Base-by-base conservation (phyloP, 2,329 filamentous ascomycete genomes). In the Microdochium nivale region DNA sequence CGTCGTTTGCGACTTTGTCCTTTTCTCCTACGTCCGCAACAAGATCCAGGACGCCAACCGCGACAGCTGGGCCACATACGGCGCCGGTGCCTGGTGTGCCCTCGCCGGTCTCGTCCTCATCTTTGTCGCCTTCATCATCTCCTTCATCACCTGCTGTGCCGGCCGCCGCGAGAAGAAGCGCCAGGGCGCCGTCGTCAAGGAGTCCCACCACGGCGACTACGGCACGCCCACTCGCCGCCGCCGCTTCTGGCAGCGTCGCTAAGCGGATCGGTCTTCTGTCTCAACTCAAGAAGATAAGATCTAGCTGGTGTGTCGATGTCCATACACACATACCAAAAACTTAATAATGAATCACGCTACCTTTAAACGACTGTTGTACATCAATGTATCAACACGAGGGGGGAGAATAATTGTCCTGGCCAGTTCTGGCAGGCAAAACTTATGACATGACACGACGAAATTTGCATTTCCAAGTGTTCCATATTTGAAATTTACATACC, bases 1-100 rank as follows among this genome's bases (percentile, higher is more conserved):
- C 1, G 68, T 80, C 59, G 68, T 74, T 43, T 75, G 75, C 57
- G 81, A 85, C 67, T 84, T 83, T 62, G 77, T 76, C 46, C 61
- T 75, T 35, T 81, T 84, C 56, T 70, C 70, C 24, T 25, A 79
- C 24, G 46, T 47, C 24, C 24, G 46, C 10, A 21, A 16, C 24
- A 13, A 25, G 24, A 21, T 47, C 24, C 24, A 21, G 10, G 25
- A 47, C 8, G 46, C 46, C 25, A 11, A 25, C n/a, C 24, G 46
- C 24, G 21, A 47, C 24, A 30, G 14, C 46, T 25, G 46, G 46
- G 21, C 46, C 25, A 10, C 24, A 13, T 47, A 24, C n/a, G 46
- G 46, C 14, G 10, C 46, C 23, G 46, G 10, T 14, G 21, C 24
- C 23, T 47, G 46, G 46, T 24, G 19, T 14, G 25, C 25, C 24